Evolutionary conservation across 2,329 filamentous ascomycete species (phyloP), one percentile per base, ranked within the genome.

Genomic region (Ophiostoma fasciatum): DNA sequence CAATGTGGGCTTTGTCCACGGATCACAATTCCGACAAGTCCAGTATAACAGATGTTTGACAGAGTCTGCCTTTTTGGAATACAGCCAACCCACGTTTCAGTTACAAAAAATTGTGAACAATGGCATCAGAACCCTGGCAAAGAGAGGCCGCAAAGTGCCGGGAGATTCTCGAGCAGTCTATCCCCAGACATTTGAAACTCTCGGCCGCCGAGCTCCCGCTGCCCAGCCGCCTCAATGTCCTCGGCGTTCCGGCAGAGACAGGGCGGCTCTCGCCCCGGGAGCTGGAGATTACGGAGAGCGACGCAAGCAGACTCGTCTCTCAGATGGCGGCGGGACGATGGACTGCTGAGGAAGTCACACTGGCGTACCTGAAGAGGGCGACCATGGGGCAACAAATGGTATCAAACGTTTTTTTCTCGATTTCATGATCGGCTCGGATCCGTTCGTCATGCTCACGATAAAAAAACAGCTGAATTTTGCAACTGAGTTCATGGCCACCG

Each of bases 401-500:
- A 18, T 28, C 14, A 15, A n/a, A 6, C 5, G 15, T n/a, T 9
- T 13, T n/a, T 6, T 18, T 34, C 4, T 8, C 7, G 6, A 22
- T 22, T 22, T 22, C 21, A 22, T n/a, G n/a, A n/a, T n/a, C n/a
- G n/a, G n/a, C n/a, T 23, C 22, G 22, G 7, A 23, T 30, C 3
- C 28, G 7, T 18, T 30, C 20, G 28, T 12, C 9, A 19, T 18
- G 15, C 4, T 31, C 12, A 7, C 19, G 5, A 3, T 31, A 27
- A 27, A 18, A 20, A 22, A 31, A 17, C 18, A 31, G 29, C 29
- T 31, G 10, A 35, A 33, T 17, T 32, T 23, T 12, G 28, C 25
- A 1, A 64, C 62, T 0, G 58, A 61, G 45, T 45, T 61, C 9
- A 48, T 60, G 7, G 51, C 52, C 1, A 42, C 49, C 17, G 36